phyloP scores from a whole-genome alignment of 1,139 yeast species.

The Magnusiomyces paraingens region DNA sequence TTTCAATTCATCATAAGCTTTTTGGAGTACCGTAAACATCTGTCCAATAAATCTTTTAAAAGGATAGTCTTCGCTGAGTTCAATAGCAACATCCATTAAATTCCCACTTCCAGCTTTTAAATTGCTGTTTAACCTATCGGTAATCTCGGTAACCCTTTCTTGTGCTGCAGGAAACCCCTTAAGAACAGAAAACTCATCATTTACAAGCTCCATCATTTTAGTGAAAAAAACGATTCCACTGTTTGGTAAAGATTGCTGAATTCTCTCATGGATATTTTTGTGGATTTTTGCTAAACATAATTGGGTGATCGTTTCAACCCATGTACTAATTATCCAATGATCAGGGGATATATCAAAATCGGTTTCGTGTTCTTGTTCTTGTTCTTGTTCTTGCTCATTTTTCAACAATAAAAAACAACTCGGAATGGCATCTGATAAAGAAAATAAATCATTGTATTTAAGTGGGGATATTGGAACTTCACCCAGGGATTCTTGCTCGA shows the following conservation, averaged over 20 bases:
- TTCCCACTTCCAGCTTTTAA: background rate
- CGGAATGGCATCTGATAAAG: background rate
- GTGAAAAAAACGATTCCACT: background rate
- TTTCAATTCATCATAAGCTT: background rate
- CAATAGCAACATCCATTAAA: background rate
- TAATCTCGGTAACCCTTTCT: background rate
- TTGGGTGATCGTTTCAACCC: conserved; percentile 1
- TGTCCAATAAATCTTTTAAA: background rate
- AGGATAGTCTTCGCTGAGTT: background rate
- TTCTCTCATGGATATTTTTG: background rate
- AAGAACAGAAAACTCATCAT: background rate
- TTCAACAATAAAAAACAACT: background rate
- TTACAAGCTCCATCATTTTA: background rate
- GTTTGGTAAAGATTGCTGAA: background rate
- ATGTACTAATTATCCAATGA: background rate
- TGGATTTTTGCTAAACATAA: background rate
- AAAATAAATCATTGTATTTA: background rate
- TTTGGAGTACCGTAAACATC: background rate
- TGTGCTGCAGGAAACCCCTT: background rate
- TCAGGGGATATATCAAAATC: background rate
- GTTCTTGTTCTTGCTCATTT: background rate
- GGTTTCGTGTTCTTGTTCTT: background rate
- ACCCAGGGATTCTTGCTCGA: background rate
- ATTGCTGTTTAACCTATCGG: background rate
- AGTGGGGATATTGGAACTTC: background rate